Evolutionary conservation across 2,329 filamentous ascomycete species (phyloP).

Genomic region (Rutstroemia sp.): DNA sequence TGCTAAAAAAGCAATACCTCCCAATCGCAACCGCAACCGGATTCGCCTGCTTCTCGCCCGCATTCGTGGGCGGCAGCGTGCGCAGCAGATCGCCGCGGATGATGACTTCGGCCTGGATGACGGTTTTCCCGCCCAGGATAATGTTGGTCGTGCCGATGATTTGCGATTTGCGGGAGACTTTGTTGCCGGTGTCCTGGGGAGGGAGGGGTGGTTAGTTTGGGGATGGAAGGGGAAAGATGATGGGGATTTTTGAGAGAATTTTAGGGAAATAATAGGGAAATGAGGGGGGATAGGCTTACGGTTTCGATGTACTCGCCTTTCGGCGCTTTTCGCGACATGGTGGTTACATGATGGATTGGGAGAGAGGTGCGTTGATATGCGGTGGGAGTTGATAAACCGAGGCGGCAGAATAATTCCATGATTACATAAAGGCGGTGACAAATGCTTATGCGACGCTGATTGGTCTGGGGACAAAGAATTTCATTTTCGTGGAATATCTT

Average conservation of each 20-base stretch:
- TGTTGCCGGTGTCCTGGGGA: conserved; percentile 87
- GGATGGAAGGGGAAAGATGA: background rate
- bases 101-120: conserved; percentile 91
- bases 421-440: background rate
- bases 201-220: background rate
- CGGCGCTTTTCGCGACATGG: conserved; percentile 68
- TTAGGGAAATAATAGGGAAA: conserved; percentile 3
- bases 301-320: conserved; percentile 98
- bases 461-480: too few species aligned
- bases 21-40: conserved; percentile 72
- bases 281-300: conserved; percentile 43
- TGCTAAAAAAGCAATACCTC: conserved; percentile 81
- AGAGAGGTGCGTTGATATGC: background rate
- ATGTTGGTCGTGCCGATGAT: conserved; percentile 97
- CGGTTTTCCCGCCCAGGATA: conserved; percentile 90
- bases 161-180: conserved; percentile 85
- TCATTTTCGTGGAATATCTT: too few species aligned
- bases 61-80: conserved; percentile 40
- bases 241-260: background rate
- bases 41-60: conserved; percentile 23
- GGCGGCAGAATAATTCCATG: background rate
- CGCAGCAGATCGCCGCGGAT: conserved; percentile 82
- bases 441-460: background rate
- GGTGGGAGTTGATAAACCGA: background rate
- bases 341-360: conserved; percentile 15